Evolutionary conservation across 2,329 filamentous ascomycete genomes (phyloP).

Genomic region (Herpomyces periplanetae): DNA sequence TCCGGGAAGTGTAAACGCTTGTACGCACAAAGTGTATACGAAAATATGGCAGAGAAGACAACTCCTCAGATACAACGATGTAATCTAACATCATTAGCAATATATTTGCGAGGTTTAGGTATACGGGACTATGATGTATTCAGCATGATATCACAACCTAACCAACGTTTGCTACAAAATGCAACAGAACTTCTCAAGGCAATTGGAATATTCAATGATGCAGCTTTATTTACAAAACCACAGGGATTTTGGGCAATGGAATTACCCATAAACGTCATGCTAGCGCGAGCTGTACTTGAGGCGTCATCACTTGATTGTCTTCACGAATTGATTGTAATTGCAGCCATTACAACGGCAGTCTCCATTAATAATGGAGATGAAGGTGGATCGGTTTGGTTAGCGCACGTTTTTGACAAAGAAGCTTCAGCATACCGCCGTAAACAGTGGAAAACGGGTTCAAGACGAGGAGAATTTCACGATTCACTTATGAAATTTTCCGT

Average conservation of each 20-base stretch:
- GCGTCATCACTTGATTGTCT: conserved; percentile 35
- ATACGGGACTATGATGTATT: conserved; percentile 82
- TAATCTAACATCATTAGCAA: conserved; percentile 47
- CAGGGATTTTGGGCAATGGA: conserved; percentile 76
- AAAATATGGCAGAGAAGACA: conserved; percentile 24
- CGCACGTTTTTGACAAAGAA: too few relatives aligned
- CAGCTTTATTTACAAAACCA: conserved; percentile 58
- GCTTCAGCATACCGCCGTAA: too few relatives aligned
- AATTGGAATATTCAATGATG: conserved; percentile 47
- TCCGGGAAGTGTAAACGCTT: conserved; percentile 78
- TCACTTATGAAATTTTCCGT: conserved; percentile 46
- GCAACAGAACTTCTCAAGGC: conserved; percentile 61
- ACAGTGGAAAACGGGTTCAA: too few relatives aligned
- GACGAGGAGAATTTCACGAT: conserved; percentile 30
- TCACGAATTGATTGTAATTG: conserved; percentile 55
- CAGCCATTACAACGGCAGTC: conserved; percentile 86
- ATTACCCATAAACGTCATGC: conserved; percentile 71
- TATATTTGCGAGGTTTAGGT: conserved; percentile 73
- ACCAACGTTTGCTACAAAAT: conserved; percentile 42
- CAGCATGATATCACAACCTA: conserved; percentile 50
- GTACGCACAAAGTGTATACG: conserved; percentile 38
- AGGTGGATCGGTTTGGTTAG: conserved; percentile 44
- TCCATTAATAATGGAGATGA: too few relatives aligned
- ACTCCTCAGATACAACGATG: conserved; percentile 68
- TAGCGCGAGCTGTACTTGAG: conserved; percentile 47